These are phyloP conservation scores for Lobosporangium transversale DNA, from an alignment of 192 early-diverging fungal genomes.

Conservation along the genomic window DNA sequence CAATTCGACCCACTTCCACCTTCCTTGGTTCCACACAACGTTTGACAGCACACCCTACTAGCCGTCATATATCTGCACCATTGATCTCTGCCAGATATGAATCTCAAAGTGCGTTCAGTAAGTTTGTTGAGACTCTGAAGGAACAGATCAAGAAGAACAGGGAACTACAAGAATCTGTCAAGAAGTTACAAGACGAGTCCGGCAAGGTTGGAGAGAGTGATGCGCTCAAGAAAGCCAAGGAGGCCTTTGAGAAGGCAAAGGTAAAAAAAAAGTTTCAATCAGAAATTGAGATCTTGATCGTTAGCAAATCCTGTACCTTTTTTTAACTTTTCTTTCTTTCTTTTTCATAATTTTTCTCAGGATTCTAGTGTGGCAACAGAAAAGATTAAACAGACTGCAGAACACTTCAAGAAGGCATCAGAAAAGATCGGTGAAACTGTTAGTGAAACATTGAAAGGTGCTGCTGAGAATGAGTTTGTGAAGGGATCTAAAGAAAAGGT, in stretches of 20 bases:
- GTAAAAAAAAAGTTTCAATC: conserved; percentile 80
- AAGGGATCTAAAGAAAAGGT: conserved; percentile 81
- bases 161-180: conserved; percentile 91
- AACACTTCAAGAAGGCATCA: conserved; percentile 76
- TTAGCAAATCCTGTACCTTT: no score
- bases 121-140: conserved; percentile 89
- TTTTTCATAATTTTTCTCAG: no score
- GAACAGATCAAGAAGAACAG: conserved; percentile 95
- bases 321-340: no score
- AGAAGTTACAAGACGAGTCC: conserved; percentile 86
- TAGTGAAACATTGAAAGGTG: conserved; percentile 71
- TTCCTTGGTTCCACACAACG: conserved; percentile 42
- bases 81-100: conserved; percentile 40
- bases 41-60: conserved; percentile 26
- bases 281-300: conserved; percentile 62
- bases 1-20: conserved; percentile 27
- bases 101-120: conserved; percentile 50
- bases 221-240: conserved; percentile 87
- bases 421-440: conserved; percentile 73
- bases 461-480: conserved; percentile 78
- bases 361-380: conserved; percentile 55
- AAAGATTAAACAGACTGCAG: conserved; percentile 67
- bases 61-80: conserved; percentile 35
- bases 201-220: conserved; percentile 88
- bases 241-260: conserved; percentile 69